Conservation (phyloP, 2,329 filamentous ascomycete species). For the Sclerotinia subarctica region DNA sequence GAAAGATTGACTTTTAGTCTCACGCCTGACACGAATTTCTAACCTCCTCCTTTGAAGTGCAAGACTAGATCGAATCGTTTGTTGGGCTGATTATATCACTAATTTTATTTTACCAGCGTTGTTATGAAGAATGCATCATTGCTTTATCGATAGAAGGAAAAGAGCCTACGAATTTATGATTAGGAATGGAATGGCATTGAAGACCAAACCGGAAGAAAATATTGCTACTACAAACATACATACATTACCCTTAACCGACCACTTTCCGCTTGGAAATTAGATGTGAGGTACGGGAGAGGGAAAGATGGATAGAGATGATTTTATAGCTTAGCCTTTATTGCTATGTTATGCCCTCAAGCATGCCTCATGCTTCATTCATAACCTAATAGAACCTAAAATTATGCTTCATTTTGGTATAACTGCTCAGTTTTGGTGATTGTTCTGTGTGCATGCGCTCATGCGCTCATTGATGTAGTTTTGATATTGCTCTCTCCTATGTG, state of each 20-base stretch:
- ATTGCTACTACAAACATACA: constrained; percentile 6
- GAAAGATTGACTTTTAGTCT: constrained; percentile 21
- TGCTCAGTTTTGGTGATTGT: neutral
- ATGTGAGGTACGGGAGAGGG: constrained; percentile 13
- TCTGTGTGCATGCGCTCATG: too few relatives aligned
- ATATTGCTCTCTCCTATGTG: neutral
- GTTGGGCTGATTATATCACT: neutral
- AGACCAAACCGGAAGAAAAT: neutral
- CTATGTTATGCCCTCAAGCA: constrained; percentile 17
- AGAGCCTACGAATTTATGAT: constrained; percentile 4
- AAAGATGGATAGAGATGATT: constrained; percentile 15
- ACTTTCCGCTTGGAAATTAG: constrained; percentile 18
- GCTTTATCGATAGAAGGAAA: constrained; percentile 8
- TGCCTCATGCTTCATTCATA: neutral
- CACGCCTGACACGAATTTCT: neutral
- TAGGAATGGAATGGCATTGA: neutral
- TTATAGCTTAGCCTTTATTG: constrained; percentile 18
- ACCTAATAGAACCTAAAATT: constrained; percentile 18
- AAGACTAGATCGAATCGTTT: neutral
- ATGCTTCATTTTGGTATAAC: neutral
- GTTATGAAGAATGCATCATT: neutral
- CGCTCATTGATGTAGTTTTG: neutral
- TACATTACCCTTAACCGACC: neutral
- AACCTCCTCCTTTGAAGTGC: neutral
- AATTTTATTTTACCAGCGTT: neutral